A percentile compares a stretch with the other conserved stretches of the same genome.
These are phyloP conservation scores for Xylaria longipes DNA, from an alignment of 495 filamentous ascomycete genomes.

Conservation along the genomic window DNA sequence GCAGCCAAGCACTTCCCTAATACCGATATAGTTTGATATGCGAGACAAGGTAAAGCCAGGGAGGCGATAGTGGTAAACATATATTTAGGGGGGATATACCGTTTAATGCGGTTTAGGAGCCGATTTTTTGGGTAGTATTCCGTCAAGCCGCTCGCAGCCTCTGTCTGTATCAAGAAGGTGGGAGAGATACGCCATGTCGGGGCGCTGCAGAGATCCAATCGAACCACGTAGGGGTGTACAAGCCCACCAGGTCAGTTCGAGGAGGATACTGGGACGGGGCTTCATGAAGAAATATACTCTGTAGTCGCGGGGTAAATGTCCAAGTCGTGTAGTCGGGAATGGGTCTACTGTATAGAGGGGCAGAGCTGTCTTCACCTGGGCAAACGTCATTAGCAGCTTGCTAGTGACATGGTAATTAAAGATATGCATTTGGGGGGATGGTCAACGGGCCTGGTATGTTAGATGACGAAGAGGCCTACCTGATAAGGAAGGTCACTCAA, in stretches of 20 bases:
- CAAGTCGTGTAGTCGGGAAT: neutral
- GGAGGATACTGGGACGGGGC: neutral
- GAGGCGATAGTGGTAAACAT: neutral
- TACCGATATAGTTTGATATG: neutral
- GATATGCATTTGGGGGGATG: neutral
- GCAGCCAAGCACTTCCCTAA: slow-evolving; percentile 10
- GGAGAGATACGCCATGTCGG: slow-evolving; percentile 12
- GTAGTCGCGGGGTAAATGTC: neutral
- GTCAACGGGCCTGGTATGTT: neutral
- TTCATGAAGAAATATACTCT: neutral
- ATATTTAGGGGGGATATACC: neutral
- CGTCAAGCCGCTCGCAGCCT: slow-evolving; percentile 15
- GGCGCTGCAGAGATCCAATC: slow-evolving; percentile 15
- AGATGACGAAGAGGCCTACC: slow-evolving; percentile 3
- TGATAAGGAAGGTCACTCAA: slow-evolving; percentile 12
- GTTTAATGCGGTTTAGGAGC: neutral
- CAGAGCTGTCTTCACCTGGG: slow-evolving; percentile 9
- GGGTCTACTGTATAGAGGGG: slow-evolving; percentile 14
- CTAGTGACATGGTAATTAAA: neutral
- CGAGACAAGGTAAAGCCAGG: slow-evolving; percentile 4
- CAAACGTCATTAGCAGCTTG: slow-evolving; percentile 1
- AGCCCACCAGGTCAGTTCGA: neutral
- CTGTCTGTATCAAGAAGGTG: slow-evolving; percentile 21
- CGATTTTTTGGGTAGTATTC: slow-evolving; percentile 2
- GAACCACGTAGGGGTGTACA: slow-evolving; percentile 4